Evolutionary conservation across 108 stramenopile species (phyloP).

Genomic region (Aurantiochytrium sp.): DNA sequence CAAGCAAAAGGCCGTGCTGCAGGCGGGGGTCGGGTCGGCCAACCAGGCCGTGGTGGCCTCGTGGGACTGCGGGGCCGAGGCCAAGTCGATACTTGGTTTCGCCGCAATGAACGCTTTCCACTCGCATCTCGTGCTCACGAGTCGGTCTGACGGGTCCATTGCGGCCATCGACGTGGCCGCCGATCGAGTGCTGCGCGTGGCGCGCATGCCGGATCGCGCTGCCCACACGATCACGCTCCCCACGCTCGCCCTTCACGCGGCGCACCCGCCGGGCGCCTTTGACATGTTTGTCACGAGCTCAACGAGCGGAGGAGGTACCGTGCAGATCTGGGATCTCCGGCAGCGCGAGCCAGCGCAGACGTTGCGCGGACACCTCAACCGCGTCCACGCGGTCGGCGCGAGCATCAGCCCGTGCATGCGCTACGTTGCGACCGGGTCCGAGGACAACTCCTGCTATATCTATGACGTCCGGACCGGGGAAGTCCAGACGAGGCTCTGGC

Average conservation of each 20-base stretch:
- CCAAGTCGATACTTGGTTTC: background rate
- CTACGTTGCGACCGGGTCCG: constrained; percentile 41
- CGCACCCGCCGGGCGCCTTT: background rate
- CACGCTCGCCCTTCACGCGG: background rate
- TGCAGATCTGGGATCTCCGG: constrained; percentile 40
- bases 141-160: constrained; percentile 26
- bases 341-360: background rate
- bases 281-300: constrained; percentile 30
- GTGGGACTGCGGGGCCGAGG: background rate
- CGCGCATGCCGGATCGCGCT: background rate
- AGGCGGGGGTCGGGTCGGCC: background rate
- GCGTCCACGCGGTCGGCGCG: background rate
- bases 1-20: background rate
- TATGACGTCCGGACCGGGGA: constrained; percentile 6
- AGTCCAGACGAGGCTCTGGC: background rate
- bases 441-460: constrained; percentile 33
- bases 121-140: constrained; percentile 32
- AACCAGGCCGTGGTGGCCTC: background rate
- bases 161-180: background rate
- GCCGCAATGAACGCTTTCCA: constrained; percentile 31
- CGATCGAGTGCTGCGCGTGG: background rate
- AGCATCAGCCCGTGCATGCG: constrained; percentile 34
- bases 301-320: background rate
- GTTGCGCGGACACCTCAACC: background rate
- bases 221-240: constrained; percentile 17